phyloP scores from a whole-genome alignment of 176 grass and related monocot genomes.

The Lolium perenne region DNA sequence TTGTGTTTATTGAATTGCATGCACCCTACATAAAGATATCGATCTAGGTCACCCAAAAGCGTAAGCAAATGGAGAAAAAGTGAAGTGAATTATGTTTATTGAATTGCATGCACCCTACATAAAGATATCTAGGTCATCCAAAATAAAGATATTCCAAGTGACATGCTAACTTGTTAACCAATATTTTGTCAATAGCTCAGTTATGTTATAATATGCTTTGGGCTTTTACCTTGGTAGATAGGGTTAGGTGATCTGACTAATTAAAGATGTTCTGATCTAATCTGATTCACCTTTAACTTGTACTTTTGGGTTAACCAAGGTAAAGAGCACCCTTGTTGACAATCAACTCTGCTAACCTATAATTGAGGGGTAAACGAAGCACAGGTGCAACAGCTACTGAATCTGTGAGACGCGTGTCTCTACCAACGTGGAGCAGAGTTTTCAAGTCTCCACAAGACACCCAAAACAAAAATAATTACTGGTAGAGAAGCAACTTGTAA shows the following conservation, averaged over 20 bases:
- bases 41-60: too few species aligned
- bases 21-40: too few species aligned
- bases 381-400: constrained; percentile 1
- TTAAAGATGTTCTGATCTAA: not conserved
- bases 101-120: too few species aligned
- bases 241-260: not conserved
- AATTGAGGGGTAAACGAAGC: not conserved
- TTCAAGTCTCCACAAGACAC: not conserved
- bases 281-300: not conserved
- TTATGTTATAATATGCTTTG: not conserved
- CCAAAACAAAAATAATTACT: not conserved
- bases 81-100: not conserved
- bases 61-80: too few species aligned
- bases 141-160: too few species aligned
- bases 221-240: not conserved
- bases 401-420: not conserved
- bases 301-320: not conserved
- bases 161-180: not conserved
- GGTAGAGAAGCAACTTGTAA: constrained; percentile 35
- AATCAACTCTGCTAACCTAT: not conserved
- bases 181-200: not conserved
- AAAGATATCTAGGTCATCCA: too few species aligned
- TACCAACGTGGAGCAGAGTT: not conserved
- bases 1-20: too few species aligned
- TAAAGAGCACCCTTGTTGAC: constrained; percentile 12